Base-by-base conservation (phyloP, 176 grass and related monocot species). In the Avena atlantica region DNA sequence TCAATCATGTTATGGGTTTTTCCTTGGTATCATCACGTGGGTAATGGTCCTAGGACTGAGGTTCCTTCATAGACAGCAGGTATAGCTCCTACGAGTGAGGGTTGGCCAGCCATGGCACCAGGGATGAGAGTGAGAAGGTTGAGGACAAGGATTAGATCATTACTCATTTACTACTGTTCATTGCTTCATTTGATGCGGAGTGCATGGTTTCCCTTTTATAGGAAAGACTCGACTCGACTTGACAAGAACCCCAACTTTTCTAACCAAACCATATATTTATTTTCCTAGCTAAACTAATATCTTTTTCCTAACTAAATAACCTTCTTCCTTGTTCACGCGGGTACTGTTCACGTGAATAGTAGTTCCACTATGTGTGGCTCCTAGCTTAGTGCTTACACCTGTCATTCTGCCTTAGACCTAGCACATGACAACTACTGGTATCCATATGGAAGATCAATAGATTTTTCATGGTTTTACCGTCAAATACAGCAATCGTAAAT, bases 401-500 rank as follows among this genome's bases (percentile, higher is more conserved):
- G 50, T 7, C 48, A 31, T 27, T 76, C 3, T 3, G 73, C 14
- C 47, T 27, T 48, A 31, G 23, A 23, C 14, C 13, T 48, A 76
- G 49, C 49, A 51, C 14, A 76, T 19, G 13, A 53, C 23, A 52
- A 76, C 25, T 25, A 11, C 45, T 53, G 47, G 45, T 29, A 76
- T 53, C 25, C 45, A 52, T 25, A 74, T 75, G 12, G 8, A 17
- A 75, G 12, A 76, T 52, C 34, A 6, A 78, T 55, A 40, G 16
- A 27, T 27, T 44, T 70, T 44, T 44, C 14, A 44, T 31, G 7
- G 79, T 14, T 58, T 20, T 66, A 78, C 63, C 25, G 12, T 78
- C 59, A 69, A 53, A 86, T 29, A 52, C 65, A 69, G 48, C 20
- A 86, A 70, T 15, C 13, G 8, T 53, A 40, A 70, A 42, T 61